These are phyloP conservation scores for Prunus salicina DNA, from an alignment of 306 rosid genomes.

Conservation along the genomic window DNA sequence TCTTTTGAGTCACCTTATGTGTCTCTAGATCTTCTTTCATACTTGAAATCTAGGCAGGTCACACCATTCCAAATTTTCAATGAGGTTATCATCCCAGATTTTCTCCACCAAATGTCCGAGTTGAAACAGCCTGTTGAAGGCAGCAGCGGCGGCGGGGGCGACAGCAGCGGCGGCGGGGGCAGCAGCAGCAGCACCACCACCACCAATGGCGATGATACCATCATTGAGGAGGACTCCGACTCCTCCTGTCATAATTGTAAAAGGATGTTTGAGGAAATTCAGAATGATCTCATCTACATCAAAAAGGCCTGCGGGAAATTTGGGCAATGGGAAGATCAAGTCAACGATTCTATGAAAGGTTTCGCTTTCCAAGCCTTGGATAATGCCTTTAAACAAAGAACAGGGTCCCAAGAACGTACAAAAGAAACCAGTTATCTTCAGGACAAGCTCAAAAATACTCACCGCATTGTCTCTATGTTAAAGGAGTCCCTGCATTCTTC, in stretches of 20 bases:
- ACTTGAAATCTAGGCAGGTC: conserved; percentile 14
- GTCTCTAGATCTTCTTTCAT: conserved; percentile 25
- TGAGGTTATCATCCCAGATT: conserved; percentile 20
- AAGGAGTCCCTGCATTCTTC: background rate
- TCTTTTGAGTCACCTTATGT: conserved; percentile 20
- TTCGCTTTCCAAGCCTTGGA: conserved; percentile 13
- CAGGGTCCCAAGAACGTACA: background rate
- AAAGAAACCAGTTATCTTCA: background rate
- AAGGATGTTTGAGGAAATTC: background rate
- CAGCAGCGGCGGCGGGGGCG: background rate
- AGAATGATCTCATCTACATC: conserved; percentile 1
- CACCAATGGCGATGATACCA: background rate
- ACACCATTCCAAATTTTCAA: conserved; percentile 21
- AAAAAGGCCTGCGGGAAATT: background rate
- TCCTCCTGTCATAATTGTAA: too few relatives aligned
- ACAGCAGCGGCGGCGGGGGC: background rate
- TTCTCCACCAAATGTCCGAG: background rate
- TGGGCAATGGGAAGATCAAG: background rate
- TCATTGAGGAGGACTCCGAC: too few relatives aligned
- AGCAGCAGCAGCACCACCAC: background rate
- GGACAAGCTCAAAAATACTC: background rate
- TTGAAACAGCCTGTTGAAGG: background rate
- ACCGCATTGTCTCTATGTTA: background rate
- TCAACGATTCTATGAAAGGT: background rate
- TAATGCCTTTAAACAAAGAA: conserved; percentile 7